A percentile compares a stretch with the other conserved stretches of the same genome.
Evolutionary conservation across 352 stramenopile genomes (phyloP).

Genomic region (Pythium dissimile): DNA sequence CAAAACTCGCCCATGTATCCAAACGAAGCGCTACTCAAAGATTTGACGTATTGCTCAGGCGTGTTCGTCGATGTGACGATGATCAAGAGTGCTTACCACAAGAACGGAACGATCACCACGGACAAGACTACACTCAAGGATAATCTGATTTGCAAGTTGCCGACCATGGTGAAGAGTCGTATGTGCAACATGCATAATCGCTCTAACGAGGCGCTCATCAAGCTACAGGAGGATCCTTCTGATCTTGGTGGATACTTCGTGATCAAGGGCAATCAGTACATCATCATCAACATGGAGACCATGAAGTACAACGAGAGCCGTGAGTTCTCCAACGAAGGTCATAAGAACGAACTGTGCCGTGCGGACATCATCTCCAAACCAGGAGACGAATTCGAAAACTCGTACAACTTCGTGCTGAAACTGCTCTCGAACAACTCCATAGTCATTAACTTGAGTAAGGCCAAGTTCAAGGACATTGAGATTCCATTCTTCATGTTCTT

Average conservation of each 20-base stretch:
- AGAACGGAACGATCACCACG: constrained; percentile 5
- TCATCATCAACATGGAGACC: constrained; percentile 18
- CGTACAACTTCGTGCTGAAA: constrained; percentile 11
- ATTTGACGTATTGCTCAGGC: constrained; percentile 10
- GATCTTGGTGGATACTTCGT: constrained; percentile 15
- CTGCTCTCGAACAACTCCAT: constrained; percentile 10
- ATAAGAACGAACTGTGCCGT: constrained; percentile 10
- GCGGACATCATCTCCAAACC: constrained; percentile 14
- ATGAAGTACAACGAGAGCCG: constrained; percentile 18
- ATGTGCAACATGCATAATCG: constrained; percentile 16
- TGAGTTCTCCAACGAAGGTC: constrained; percentile 12
- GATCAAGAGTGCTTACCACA: constrained; percentile 8
- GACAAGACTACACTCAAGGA: constrained; percentile 7
- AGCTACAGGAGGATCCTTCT: constrained; percentile 11
- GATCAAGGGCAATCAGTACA: constrained; percentile 17
- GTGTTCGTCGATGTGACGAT: constrained; percentile 7
- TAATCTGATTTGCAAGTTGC: constrained; percentile 11
- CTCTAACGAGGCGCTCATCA: constrained; percentile 14
- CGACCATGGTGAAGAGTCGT: constrained; percentile 12
- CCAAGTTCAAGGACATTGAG: constrained; percentile 17
- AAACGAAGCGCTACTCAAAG: constrained; percentile 9
- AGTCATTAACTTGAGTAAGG: constrained; percentile 5
- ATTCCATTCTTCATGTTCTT: constrained; percentile 18
- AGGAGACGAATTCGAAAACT: constrained; percentile 14
- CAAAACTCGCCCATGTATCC: constrained; percentile 9